phyloP scores from a whole-genome alignment of 2,329 filamentous ascomycete species.

The Paramyrothecium sp. region DNA sequence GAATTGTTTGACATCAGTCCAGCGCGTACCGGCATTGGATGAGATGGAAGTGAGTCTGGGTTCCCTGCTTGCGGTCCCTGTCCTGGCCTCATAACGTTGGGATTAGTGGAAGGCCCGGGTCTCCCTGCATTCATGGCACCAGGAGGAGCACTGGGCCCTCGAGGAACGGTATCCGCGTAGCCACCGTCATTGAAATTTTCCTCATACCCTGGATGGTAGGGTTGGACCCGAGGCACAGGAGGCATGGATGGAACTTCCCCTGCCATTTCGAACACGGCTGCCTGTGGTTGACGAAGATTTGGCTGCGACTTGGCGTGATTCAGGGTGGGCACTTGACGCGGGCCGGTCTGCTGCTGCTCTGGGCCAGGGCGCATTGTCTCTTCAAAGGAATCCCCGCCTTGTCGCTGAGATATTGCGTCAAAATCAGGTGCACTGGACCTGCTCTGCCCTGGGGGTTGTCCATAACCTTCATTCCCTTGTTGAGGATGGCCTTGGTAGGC shows the following conservation, averaged over 20 bases:
- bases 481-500: slow-evolving; percentile 52
- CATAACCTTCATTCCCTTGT: slow-evolving; percentile 28
- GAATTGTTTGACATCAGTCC: slow-evolving; percentile 58
- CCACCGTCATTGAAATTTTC: slow-evolving; percentile 19
- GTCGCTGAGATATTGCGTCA: slow-evolving; percentile 32
- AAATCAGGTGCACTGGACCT: slow-evolving; percentile 38
- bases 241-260: slow-evolving; percentile 59
- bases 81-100: slow-evolving; percentile 12
- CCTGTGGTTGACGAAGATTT: slow-evolving; percentile 60
- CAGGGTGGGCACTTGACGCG: slow-evolving; percentile 50
- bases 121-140: slow-evolving; percentile 16
- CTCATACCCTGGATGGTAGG: slow-evolving; percentile 22
- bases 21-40: slow-evolving; percentile 62
- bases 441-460: slow-evolving; percentile 13
- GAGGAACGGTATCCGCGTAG: slow-evolving; percentile 21
- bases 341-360: slow-evolving; percentile 46
- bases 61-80: slow-evolving; percentile 29
- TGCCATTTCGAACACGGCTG: slow-evolving; percentile 73
- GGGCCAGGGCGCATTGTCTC: slow-evolving; percentile 40
- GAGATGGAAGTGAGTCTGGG: slow-evolving; percentile 52
- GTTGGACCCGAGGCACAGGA: slow-evolving; percentile 34
- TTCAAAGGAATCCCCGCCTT: slow-evolving; percentile 44
- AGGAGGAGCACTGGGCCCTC: slow-evolving; percentile 30
- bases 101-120: slow-evolving; percentile 7
- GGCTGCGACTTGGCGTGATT: slow-evolving; percentile 66